Evolutionary conservation across 1,284 basidiomycete species (phyloP).

Genomic region (Cystobasidium sp.): DNA sequence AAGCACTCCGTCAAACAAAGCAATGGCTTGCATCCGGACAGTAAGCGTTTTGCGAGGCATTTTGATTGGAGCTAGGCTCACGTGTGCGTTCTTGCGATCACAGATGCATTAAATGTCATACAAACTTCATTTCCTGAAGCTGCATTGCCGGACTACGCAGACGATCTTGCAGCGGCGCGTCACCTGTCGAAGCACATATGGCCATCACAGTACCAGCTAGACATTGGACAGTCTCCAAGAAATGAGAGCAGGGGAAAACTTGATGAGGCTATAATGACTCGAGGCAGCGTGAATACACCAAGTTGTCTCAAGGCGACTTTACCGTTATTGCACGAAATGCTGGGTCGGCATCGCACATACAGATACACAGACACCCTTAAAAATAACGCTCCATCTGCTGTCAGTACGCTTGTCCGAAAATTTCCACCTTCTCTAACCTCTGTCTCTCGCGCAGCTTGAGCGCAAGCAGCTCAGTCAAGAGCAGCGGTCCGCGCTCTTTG

Average conservation of each 20-base stretch:
- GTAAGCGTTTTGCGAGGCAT: not conserved
- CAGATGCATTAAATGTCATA: constrained; percentile 21
- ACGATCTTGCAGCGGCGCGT: constrained; percentile 30
- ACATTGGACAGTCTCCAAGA: not conserved
- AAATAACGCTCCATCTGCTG: not conserved
- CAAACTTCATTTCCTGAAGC: constrained; percentile 13
- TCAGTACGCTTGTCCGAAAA: not conserved
- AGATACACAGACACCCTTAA: not conserved
- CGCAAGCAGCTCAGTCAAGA: not conserved
- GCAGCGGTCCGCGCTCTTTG: constrained; percentile 6
- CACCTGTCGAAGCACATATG: constrained; percentile 43
- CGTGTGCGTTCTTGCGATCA: not conserved
- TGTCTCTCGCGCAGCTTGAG: not conserved
- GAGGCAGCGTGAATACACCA: constrained; percentile 2
- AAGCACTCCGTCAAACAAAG: not conserved
- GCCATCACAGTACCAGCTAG: constrained; percentile 16
- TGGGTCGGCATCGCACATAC: not conserved
- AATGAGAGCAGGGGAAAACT: not conserved
- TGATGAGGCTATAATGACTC: constrained; percentile 4
- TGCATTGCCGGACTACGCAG: not conserved
- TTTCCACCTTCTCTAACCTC: not conserved
- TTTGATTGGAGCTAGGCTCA: not conserved
- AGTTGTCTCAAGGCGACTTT: constrained; percentile 4
- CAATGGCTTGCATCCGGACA: not conserved
- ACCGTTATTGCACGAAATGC: not conserved